These are phyloP conservation scores for Rubia peregrina DNA, from an alignment of 305 asterid species.

Conservation along the genomic window DNA sequence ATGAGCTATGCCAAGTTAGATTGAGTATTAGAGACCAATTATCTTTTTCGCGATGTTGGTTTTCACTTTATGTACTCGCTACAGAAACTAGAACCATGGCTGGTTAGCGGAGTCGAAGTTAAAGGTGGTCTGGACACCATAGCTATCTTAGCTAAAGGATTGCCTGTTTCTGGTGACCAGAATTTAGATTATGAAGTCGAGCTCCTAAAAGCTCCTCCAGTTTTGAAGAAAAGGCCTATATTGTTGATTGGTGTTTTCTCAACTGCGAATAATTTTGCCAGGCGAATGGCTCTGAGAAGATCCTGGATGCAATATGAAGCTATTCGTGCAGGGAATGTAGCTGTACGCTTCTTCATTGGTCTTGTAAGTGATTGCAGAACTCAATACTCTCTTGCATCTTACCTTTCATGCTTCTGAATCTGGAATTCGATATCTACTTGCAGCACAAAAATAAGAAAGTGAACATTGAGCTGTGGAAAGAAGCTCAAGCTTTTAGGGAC, in stretches of 20 bases:
- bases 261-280: slow-evolving; percentile 78
- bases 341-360: slow-evolving; percentile 87
- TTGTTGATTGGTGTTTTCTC: slow-evolving; percentile 85
- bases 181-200: slow-evolving; percentile 50
- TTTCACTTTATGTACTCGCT: slow-evolving; percentile 10
- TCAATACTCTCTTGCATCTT: background rate
- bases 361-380: slow-evolving; percentile 53
- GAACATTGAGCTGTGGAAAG: slow-evolving; percentile 80
- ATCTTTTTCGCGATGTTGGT: slow-evolving; percentile 7
- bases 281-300: slow-evolving; percentile 89
- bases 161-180: slow-evolving; percentile 61
- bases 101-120: slow-evolving; percentile 57
- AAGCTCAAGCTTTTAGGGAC: slow-evolving; percentile 70
- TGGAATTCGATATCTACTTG: slow-evolving; percentile 21
- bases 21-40: background rate
- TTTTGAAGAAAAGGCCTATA: slow-evolving; percentile 42
- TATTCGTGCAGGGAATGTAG: slow-evolving; percentile 68
- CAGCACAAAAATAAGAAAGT: slow-evolving; percentile 84
- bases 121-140: slow-evolving; percentile 58
- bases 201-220: slow-evolving; percentile 51
- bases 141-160: slow-evolving; percentile 74
- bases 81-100: slow-evolving; percentile 95
- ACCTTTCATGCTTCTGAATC: background rate
- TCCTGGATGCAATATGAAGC: slow-evolving; percentile 92
- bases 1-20: slow-evolving; percentile 2